A percentile compares a stretch with the other conserved stretches of the same genome.
phyloP scores from a whole-genome alignment of 2,329 filamentous ascomycete species.

The Boeremia exigua region DNA sequence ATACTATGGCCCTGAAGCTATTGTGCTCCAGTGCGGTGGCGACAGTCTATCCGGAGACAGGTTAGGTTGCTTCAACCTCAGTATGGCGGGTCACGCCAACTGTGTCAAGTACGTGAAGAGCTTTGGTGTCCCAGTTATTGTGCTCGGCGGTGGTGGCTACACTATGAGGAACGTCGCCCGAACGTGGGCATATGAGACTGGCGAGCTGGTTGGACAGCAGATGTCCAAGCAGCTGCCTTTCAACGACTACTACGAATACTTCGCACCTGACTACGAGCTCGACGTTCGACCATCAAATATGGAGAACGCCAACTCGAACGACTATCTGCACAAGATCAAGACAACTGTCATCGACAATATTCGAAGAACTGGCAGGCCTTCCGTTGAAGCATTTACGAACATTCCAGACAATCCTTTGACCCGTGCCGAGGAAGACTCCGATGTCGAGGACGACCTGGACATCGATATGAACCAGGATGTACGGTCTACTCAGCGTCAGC shows the following conservation, averaged over 20 bases:
- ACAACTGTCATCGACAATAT: constrained; percentile 71
- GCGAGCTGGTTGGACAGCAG: constrained; percentile 80
- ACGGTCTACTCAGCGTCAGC: constrained; percentile 79
- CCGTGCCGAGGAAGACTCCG: constrained; percentile 67
- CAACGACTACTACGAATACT: constrained; percentile 93
- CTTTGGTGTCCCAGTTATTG: constrained; percentile 69
- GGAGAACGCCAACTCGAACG: constrained; percentile 73
- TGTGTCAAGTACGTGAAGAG: constrained; percentile 73
- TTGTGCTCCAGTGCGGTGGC: constrained; percentile 72
- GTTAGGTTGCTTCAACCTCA: constrained; percentile 72
- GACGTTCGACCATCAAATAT: constrained; percentile 74
- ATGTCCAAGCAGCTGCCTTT: constrained; percentile 87
- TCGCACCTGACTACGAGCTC: constrained; percentile 72
- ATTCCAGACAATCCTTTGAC: constrained; percentile 63
- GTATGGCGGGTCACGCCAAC: constrained; percentile 73
- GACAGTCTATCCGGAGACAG: constrained; percentile 72
- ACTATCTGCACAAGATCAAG: constrained; percentile 73
- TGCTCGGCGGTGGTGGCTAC: constrained; percentile 72
- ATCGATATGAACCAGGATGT: constrained; percentile 86
- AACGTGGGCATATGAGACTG: constrained; percentile 72
- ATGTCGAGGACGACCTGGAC: constrained; percentile 73
- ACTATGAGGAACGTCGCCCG: constrained; percentile 71
- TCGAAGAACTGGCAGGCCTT: constrained; percentile 67
- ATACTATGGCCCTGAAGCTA: constrained; percentile 70
- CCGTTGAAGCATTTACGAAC: constrained; percentile 55